These are phyloP conservation scores for Russula sp. DNA, from an alignment of 768 basidiomycete species.

Conservation along the genomic window DNA sequence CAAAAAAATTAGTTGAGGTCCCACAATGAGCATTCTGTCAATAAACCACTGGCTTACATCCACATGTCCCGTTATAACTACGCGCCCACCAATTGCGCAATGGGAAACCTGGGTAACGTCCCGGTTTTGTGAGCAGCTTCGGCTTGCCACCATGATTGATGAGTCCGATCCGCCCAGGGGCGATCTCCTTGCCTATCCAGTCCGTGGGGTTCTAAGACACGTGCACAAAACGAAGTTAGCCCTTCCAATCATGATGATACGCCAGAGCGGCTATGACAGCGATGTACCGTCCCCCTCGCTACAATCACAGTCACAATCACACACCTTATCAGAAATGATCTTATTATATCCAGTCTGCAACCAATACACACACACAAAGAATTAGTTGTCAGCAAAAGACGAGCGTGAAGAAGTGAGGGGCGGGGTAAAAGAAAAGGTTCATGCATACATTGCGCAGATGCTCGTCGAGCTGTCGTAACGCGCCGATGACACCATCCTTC, in stretches of 20 bases:
- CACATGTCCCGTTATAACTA: conserved; percentile 63
- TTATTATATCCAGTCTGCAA: conserved; percentile 52
- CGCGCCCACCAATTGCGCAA: conserved; percentile 85
- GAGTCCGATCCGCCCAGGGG: conserved; percentile 68
- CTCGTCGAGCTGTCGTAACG: conserved; percentile 64
- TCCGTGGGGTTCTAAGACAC: conserved; percentile 49
- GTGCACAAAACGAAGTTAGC: not conserved
- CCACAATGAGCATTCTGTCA: too few species aligned
- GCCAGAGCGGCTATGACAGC: not conserved
- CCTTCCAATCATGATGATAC: not conserved
- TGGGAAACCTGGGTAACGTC: conserved; percentile 74
- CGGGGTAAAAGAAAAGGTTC: not conserved
- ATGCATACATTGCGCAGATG: conserved; percentile 51
- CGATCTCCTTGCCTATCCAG: conserved; percentile 70
- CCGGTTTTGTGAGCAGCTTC: conserved; percentile 68
- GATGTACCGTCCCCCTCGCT: not conserved
- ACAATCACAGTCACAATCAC: not conserved
- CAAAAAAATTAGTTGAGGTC: too few species aligned
- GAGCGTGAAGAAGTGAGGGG: not conserved
- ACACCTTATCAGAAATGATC: conserved; percentile 63
- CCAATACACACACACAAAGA: not conserved
- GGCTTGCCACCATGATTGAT: conserved; percentile 83
- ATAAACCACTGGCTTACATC: conserved; percentile 46
- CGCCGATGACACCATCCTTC: conserved; percentile 62
- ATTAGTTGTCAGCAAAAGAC: too few species aligned